Evolutionary conservation across 2,329 filamentous ascomycete genomes (phyloP).

Genomic region (Fusarium tanahbumbuense): DNA sequence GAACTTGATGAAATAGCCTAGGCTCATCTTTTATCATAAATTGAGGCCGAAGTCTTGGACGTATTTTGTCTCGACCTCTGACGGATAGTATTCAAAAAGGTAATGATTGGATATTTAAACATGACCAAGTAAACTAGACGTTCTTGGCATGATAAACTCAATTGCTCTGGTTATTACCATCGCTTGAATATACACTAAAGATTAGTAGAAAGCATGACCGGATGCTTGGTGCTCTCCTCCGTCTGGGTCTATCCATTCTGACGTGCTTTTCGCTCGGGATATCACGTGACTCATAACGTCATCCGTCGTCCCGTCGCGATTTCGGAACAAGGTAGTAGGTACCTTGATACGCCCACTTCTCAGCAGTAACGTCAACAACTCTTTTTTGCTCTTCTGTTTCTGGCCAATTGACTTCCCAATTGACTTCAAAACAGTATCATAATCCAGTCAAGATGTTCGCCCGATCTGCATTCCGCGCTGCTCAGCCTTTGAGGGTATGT

Average conservation of each 20-base stretch:
- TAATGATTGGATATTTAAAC: background rate
- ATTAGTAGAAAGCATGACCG: background rate
- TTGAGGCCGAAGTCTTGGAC: too few relatives aligned
- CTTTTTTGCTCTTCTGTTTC: constrained; percentile 11
- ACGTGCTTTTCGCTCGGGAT: constrained; percentile 13
- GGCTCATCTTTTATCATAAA: too few relatives aligned
- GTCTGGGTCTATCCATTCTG: background rate
- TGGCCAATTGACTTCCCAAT: constrained; percentile 44
- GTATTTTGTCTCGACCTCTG: background rate
- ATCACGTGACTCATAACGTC: constrained; percentile 42
- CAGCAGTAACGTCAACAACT: constrained; percentile 18
- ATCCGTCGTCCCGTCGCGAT: constrained; percentile 25
- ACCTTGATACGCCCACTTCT: constrained; percentile 31
- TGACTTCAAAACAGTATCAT: constrained; percentile 29
- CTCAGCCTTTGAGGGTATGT: constrained; percentile 74
- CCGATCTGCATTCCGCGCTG: constrained; percentile 71
- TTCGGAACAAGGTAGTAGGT: constrained; percentile 8
- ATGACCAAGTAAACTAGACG: background rate
- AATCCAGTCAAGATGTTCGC: constrained; percentile 69
- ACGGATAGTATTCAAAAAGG: background rate
- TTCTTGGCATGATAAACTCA: background rate
- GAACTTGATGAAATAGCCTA: background rate
- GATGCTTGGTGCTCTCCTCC: background rate
- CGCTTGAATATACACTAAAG: background rate
- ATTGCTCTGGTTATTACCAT: background rate